Evolutionary conservation across 2,329 filamentous ascomycete genomes (phyloP).

Genomic region (Scytalidium sp.): DNA sequence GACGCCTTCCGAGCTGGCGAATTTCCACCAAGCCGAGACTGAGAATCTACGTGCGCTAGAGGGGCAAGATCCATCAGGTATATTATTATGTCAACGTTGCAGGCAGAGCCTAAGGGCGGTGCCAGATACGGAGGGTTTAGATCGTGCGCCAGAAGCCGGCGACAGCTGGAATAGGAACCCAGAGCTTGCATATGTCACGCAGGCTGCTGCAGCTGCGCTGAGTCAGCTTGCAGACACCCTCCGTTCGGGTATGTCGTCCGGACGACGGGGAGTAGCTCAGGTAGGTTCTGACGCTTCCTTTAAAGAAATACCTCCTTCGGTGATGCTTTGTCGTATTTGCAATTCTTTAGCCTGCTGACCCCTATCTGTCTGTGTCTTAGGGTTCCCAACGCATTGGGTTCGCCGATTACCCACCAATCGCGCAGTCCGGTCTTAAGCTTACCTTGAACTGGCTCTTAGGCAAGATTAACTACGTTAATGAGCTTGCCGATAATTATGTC

Average conservation of each 20-base stretch:
- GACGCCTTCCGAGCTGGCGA: neutral
- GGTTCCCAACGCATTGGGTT: slow-evolving; percentile 11
- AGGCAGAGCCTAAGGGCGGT: slow-evolving; percentile 6
- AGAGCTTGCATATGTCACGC: slow-evolving; percentile 17
- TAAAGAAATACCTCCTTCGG: slow-evolving; percentile 3
- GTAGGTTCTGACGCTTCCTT: slow-evolving; percentile 8
- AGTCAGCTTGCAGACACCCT: slow-evolving; percentile 25
- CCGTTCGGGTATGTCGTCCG: slow-evolving; percentile 20
- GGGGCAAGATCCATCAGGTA: neutral
- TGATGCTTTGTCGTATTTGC: slow-evolving; percentile 1
- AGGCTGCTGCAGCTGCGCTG: slow-evolving; percentile 22
- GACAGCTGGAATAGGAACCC: slow-evolving; percentile 19
- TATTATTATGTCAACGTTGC: slow-evolving; percentile 22
- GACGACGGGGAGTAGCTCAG: slow-evolving; percentile 18
- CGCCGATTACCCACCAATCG: slow-evolving; percentile 21
- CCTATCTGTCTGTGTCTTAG: slow-evolving; percentile 12
- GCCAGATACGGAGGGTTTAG: neutral
- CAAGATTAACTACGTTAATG: slow-evolving; percentile 24
- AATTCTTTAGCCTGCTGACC: slow-evolving; percentile 11
- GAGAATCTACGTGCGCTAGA: neutral
- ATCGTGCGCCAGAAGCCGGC: slow-evolving; percentile 10
- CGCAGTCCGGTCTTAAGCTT: slow-evolving; percentile 22
- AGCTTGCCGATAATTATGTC: slow-evolving; percentile 24
- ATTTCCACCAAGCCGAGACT: neutral
- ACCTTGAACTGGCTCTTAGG: slow-evolving; percentile 25